Evolutionary conservation across 441 rosid genomes (phyloP), one percentile per base, ranked within the genome.

Genomic region (Mallotus repandus): DNA sequence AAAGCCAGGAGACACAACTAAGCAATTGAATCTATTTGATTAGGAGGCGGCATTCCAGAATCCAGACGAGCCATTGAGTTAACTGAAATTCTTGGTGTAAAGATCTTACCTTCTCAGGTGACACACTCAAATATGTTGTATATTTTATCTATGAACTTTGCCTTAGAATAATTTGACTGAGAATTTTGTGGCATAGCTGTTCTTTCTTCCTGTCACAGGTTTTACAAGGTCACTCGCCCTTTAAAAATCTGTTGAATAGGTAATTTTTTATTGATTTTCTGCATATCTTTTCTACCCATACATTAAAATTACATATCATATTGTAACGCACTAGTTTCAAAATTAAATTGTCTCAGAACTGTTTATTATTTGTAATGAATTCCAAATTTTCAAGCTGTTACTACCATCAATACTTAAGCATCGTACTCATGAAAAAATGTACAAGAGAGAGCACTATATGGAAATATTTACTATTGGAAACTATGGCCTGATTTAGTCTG

Each of bases 31-130:
- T 46, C 60, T 71, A n/a, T 70, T 78, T 62, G 63, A 70, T 73
- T 79, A 89, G 90, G 93, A 38, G 89, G 93, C 19, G 93, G 90
- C 10, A 7, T 78, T 54, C 90, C 84, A 4, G 87, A 89, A 78
- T 76, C 78, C n/a, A 81, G 66, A 80, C 77, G 88, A 72, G 86
- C 89, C 4, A 16, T 75, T 58, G 84, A 87, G 63, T 78, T 87
- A 52, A 87, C 84, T 78, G 77, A 85, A 56, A 80, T 81, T 74
- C 68, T 87, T 58, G 85, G 86, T 15, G 85, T 89, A 12, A 79
- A 84, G 70, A 87, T 89, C 58, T 63, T 74, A 74, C 83, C 86
- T 74, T 68, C 79, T 66, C 91, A 87, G 87, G 88, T 85, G 74
- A 50, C 68, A 38, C 65, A n/a, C n/a, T 72, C 38, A 64, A 48